Evolutionary conservation across 176 grass and related monocot species (phyloP), one percentile per base, ranked within the genome.

Genomic region (Hordeum vulgare): DNA sequence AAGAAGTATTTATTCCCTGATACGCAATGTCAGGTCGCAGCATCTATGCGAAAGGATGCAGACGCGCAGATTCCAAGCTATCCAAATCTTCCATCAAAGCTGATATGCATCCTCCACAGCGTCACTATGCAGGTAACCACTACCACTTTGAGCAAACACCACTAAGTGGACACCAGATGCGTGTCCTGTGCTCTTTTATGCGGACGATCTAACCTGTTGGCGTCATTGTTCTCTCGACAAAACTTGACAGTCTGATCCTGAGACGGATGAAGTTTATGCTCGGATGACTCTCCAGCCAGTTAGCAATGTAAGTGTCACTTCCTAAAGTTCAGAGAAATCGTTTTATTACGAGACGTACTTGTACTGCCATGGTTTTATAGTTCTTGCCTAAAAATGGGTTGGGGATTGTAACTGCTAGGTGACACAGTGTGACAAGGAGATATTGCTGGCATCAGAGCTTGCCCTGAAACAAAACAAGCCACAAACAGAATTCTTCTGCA

Each of bases 181-280:
- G 5, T 39, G 21, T 53, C 64, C 37, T 35, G 45, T 82, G 35
- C 74, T 73, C n/a, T 74, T 28, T 42, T 86, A 78, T 28, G 34
- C 3, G 5, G 14, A 77, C 9, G 3, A 21, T 81, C 42, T 57
- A 27, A 59, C 58, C 39, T 83, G 63, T 47, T 49, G 21, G 62
- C 40, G 0, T 66, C 60, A 83, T 45, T 25, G 8, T 20, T 75
- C 29, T 89, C 37, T 77, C 17, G 31, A 31, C 75, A 71, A 62
- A 84, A 90, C 25, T 76, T 86, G 81, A 66, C 69, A 94, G 92
- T 89, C 89, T 77, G 92, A 94, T 78, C 85, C 72, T 82, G 92
- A 94, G 40, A 94, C 92, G 25, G 92, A 94, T 91, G 92, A 94
- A 81, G 89, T 94, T 75, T 94, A 94, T 75, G 92, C 92, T 78